Conservation (phyloP, 169 alveolate genomes). For the Amoebophrya sp. region DNA sequence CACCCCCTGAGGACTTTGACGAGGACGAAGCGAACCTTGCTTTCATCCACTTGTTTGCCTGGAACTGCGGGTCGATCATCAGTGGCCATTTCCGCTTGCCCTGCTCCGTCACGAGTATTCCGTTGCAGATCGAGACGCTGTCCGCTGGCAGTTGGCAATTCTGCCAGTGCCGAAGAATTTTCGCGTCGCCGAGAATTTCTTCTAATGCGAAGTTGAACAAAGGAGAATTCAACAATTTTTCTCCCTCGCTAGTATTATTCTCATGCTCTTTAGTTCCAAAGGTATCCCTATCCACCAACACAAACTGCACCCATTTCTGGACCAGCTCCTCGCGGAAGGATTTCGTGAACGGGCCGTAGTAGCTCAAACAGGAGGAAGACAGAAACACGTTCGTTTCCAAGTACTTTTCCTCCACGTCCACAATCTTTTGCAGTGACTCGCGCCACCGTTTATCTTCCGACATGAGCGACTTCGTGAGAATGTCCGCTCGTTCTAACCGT, state of each 20-base stretch:
- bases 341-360: constrained; percentile 87
- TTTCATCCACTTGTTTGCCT: constrained; percentile 88
- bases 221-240: not conserved
- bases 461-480: constrained; percentile 43
- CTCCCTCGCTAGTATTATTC: constrained; percentile 29
- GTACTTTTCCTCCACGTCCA: constrained; percentile 56
- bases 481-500: constrained; percentile 75
- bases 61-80: constrained; percentile 86
- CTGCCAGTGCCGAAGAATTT: not conserved
- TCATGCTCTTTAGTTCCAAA: constrained; percentile 77
- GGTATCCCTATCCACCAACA: constrained; percentile 62
- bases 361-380: constrained; percentile 77
- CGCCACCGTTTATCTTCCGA: constrained; percentile 63
- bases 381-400: constrained; percentile 74
- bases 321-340: constrained; percentile 64
- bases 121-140: constrained; percentile 85
- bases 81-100: constrained; percentile 91
- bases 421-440: constrained; percentile 60
- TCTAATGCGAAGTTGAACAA: not conserved
- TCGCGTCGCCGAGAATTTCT: not conserved
- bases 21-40: not conserved
- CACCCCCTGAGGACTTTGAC: not conserved
- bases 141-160: constrained; percentile 83
- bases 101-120: constrained; percentile 77
- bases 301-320: constrained; percentile 70